Evolutionary conservation across 179 eudicot genomes (phyloP).

Genomic region (Nepenthes alata): DNA sequence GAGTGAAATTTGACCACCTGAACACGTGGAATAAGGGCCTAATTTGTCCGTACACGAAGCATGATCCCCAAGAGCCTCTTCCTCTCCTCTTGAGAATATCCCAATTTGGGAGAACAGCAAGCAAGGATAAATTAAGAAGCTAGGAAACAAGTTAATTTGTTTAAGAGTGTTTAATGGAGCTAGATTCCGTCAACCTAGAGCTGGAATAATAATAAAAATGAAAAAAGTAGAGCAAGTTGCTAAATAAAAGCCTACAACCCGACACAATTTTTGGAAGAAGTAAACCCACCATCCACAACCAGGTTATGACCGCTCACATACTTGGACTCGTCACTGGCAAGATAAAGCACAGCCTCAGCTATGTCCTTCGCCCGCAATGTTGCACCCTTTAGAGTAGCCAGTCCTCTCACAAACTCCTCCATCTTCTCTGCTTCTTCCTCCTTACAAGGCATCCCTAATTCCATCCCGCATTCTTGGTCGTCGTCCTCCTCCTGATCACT

Average conservation of each 20-base stretch:
- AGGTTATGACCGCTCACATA: slow-evolving; percentile 32
- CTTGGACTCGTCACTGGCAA: slow-evolving; percentile 48
- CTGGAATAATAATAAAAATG: too few relatives aligned
- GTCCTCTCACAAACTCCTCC: slow-evolving; percentile 18
- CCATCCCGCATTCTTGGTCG: not conserved
- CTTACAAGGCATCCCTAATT: not conserved
- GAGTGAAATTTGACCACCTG: too few relatives aligned
- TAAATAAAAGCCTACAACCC: slow-evolving; percentile 4
- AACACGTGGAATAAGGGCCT: too few relatives aligned
- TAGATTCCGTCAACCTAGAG: too few relatives aligned
- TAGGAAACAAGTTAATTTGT: too few relatives aligned
- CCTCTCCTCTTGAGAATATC: too few relatives aligned
- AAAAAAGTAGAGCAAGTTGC: too few relatives aligned
- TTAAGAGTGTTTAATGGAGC: too few relatives aligned
- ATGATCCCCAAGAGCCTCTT: too few relatives aligned
- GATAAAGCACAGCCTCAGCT: slow-evolving; percentile 56
- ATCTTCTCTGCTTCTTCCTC: slow-evolving; percentile 6
- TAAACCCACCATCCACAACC: slow-evolving; percentile 44
- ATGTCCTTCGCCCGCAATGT: slow-evolving; percentile 29
- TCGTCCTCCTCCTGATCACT: not conserved
- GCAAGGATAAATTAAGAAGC: too few relatives aligned
- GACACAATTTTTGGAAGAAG: slow-evolving; percentile 28
- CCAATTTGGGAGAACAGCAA: too few relatives aligned
- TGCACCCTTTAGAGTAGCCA: slow-evolving; percentile 35
- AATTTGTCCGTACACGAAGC: too few relatives aligned